Base-by-base conservation (phyloP, 345 rosid genomes). In the Trapa bicornis region DNA sequence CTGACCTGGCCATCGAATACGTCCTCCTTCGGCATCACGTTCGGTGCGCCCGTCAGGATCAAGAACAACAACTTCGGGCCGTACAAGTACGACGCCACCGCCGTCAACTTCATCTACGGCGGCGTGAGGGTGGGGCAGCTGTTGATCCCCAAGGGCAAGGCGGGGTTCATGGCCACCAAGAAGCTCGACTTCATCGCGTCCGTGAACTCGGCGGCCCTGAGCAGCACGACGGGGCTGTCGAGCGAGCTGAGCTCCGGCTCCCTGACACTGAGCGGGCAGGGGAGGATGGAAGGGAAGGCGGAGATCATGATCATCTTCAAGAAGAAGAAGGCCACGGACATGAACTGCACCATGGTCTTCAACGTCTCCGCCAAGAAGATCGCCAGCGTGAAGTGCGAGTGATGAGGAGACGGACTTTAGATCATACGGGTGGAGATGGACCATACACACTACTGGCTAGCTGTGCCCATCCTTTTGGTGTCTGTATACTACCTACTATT, bases 31-130 rank as follows among this genome's bases (percentile, higher is more conserved):
- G 14, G 41, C 32, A 38, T 68, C 39, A 41, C 10, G 6, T 58
- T 68, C 38, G 9, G 5, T 16, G 71, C 71, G 2, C 71, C 64
- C 8, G 58, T 68, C 4, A 58, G 64, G 50, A 61, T 68, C 22
- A 68, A 68, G 71, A 68, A 68, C 61, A 60, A 38, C n/a, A 68
- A 68, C 38, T 68, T 68, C 9, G 71, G 71, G 6, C 71, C 64
- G 5, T 68, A 56, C 65, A 68, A 68, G 65, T 68, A 68, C 47
- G 71, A 68, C 1, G 53, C 50, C 38, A 41, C 64, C 29, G 37
- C 41, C 13, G 47, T 68, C n/a, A n/a, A 56, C 22, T 56, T 68
- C 71, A 56, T 53, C 38, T 68, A 68, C 33, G 71, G 65, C 1
- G 71, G 71, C 37, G 53, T 57, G 14, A 39, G 5, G 6, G 65